Evolutionary conservation across 2,329 filamentous ascomycete species (phyloP), one percentile per base, ranked within the genome.

Genomic region (Claviceps arundinis): DNA sequence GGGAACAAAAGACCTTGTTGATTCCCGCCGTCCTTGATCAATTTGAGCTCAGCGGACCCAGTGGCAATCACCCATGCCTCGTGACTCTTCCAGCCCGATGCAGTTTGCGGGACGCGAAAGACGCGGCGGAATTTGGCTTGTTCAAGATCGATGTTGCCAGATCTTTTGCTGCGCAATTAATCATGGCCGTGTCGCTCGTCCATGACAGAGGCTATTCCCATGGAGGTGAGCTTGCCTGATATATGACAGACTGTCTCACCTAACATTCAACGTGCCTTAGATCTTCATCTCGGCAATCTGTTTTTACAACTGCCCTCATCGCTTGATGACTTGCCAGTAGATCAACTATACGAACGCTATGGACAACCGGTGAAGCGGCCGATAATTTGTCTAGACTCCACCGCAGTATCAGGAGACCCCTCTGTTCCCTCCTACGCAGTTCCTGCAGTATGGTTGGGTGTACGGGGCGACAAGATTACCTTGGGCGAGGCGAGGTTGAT

Each of bases 371-470:
- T 59, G 7, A 55, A 51, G 3, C 55, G 63, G 24, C 56, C 37
- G 9, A 16, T 38, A 11, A 16, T 38, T 16, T 16, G 37, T 38
- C 37, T 38, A 3, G 37, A 38, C 37, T 11, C 9, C 1, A 38
- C 1, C 3, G 9, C 37, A 38, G 14, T 16, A 11, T 38, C 37
- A 11, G 9, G 11, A 38, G 37, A 38, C 14, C 24, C 24, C 24
- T 24, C 24, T 24, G 24, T 24, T 24, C 24, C 24, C 24, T 24
- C 24, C 1, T 24, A 38, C 37, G 37, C 37, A 11, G 37, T 38
- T 16, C 37, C 37, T 7, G 61, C 68, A 1, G 56, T 68, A 16
- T 70, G 64, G 64, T 57, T 71, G 6, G 37, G 37, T 11, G 14
- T 38, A 38, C 11, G 11, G 4, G 14, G 37, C 6, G 6, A 38